Conservation (phyloP, 2,329 filamentous ascomycete genomes). For the Dactylellina drechsleri region DNA sequence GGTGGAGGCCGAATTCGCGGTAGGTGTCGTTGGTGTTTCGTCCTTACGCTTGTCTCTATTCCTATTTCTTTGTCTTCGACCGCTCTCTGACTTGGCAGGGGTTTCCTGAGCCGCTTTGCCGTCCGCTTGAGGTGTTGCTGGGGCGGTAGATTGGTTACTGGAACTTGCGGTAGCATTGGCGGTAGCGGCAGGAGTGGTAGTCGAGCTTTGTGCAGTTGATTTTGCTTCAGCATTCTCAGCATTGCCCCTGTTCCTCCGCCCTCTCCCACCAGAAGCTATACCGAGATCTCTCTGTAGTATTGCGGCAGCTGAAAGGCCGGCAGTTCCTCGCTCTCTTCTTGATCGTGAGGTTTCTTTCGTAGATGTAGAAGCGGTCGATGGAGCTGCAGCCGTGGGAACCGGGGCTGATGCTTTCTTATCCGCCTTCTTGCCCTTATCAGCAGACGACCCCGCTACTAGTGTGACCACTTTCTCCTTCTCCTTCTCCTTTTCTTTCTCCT, state of each 20-base stretch:
- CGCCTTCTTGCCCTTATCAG: slow-evolving; percentile 32
- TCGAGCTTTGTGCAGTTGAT: slow-evolving; percentile 59
- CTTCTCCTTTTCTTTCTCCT: slow-evolving; percentile 57
- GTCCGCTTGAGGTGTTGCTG: slow-evolving; percentile 56
- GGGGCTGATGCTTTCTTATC: slow-evolving; percentile 31
- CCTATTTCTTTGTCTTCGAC: slow-evolving; percentile 36
- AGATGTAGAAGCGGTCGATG: slow-evolving; percentile 53
- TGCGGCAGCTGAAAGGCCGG: slow-evolving; percentile 70
- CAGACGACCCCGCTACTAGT: slow-evolving; percentile 8
- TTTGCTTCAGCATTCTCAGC: slow-evolving; percentile 64
- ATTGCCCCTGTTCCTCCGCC: slow-evolving; percentile 70
- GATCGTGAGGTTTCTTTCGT: slow-evolving; percentile 67
- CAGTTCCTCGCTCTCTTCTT: slow-evolving; percentile 64
- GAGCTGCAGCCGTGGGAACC: slow-evolving; percentile 6
- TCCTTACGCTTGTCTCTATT: slow-evolving; percentile 48
- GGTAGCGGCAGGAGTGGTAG: slow-evolving; percentile 58
- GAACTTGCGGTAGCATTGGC: slow-evolving; percentile 58
- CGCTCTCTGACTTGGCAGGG: slow-evolving; percentile 24
- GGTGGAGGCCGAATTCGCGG: not conserved
- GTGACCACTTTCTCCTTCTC: slow-evolving; percentile 21
- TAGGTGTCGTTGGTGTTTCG: slow-evolving; percentile 11
- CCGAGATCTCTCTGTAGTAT: slow-evolving; percentile 75
- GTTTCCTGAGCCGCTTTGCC: slow-evolving; percentile 21
- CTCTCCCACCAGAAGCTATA: slow-evolving; percentile 71
- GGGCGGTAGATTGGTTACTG: slow-evolving; percentile 57